Evolutionary conservation across 257 asterid genomes (phyloP).

Genomic region (Lithospermum erythrorhizon): DNA sequence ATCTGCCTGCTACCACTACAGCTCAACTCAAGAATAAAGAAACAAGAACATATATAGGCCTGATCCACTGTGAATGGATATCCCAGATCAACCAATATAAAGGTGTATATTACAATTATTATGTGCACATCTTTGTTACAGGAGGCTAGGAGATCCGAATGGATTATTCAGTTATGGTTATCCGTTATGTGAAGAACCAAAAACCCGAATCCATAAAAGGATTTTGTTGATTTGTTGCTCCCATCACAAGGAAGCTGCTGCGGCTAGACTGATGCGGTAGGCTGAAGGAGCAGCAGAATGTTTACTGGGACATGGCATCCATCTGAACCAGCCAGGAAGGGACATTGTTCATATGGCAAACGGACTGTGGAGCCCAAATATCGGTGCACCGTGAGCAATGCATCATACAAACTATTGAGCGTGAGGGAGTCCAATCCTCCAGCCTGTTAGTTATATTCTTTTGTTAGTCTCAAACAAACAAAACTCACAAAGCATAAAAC

Average conservation of each 20-base stretch:
- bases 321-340: conserved; percentile 50
- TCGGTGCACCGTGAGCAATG: conserved; percentile 51
- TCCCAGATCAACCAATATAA: conserved; percentile 27
- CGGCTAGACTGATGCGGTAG: conserved; percentile 3
- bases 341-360: conserved; percentile 35
- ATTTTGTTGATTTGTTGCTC: conserved; percentile 31
- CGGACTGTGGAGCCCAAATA: conserved; percentile 72
- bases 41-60: not conserved
- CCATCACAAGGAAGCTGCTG: conserved; percentile 30
- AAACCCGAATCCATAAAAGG: conserved; percentile 73
- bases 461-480: not conserved
- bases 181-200: conserved; percentile 39
- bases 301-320: conserved; percentile 31
- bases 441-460: conserved; percentile 37
- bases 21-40: not conserved
- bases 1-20: not conserved
- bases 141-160: conserved; percentile 55
- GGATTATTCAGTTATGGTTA: conserved; percentile 66
- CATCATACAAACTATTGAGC: conserved; percentile 75
- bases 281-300: conserved; percentile 22
- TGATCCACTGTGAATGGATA: not conserved
- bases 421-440: conserved; percentile 93
- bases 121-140: conserved; percentile 25
- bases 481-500: not conserved
- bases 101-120: conserved; percentile 23